Percentiles rank a stretch among this genome's conserved stretches.
Evolutionary conservation across 768 basidiomycete species (phyloP).

Genomic region (Hericium alpestre): DNA sequence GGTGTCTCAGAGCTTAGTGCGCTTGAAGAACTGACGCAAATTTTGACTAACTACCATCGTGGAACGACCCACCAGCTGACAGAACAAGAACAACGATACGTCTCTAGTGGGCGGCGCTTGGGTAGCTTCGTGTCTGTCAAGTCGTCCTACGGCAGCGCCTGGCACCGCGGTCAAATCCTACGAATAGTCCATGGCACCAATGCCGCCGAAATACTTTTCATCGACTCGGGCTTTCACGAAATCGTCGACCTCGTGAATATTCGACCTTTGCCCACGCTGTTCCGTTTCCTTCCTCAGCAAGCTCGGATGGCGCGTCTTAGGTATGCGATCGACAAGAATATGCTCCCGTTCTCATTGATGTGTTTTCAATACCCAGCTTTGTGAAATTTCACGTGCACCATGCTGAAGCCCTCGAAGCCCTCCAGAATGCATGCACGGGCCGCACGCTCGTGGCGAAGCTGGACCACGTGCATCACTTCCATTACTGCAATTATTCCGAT

Average conservation of each 20-base stretch:
- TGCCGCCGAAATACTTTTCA: neutral
- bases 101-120: too few relatives aligned
- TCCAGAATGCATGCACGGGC: neutral
- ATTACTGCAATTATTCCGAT: too few relatives aligned
- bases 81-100: accelerated
- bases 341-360: neutral
- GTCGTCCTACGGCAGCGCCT: neutral
- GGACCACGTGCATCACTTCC: neutral
- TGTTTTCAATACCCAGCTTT: neutral
- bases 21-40: too few relatives aligned
- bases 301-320: neutral
- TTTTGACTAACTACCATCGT: too few relatives aligned
- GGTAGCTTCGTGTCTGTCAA: neutral
- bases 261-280: neutral
- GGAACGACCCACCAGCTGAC: too few relatives aligned
- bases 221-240: neutral
- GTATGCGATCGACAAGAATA: neutral
- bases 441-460: neutral
- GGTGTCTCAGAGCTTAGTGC: too few relatives aligned
- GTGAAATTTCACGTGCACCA: neutral
- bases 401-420: neutral
- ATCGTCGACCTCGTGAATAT: neutral
- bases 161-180: neutral
- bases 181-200: too few relatives aligned
- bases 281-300: neutral